A percentile compares a stretch with the other conserved stretches of the same genome.
Evolutionary conservation across 495 filamentous ascomycete species (phyloP).

Genomic region (Penicillium subrubescens): DNA sequence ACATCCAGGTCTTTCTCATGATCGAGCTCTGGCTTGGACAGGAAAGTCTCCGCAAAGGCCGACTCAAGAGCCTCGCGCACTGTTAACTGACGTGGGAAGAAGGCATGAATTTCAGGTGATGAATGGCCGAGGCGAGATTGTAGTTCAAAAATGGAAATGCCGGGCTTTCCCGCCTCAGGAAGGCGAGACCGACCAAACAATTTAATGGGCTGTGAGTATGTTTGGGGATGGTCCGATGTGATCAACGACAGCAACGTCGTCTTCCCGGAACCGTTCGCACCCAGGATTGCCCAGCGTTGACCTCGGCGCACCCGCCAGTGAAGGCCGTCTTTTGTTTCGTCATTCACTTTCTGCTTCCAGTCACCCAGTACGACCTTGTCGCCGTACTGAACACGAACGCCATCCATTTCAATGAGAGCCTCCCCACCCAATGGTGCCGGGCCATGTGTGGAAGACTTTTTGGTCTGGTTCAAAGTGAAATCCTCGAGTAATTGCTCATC

Average conservation of each 20-base stretch:
- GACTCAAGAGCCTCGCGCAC: slow-evolving; percentile 76
- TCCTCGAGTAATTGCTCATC: slow-evolving; percentile 37
- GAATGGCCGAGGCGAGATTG: slow-evolving; percentile 89
- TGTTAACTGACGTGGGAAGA: slow-evolving; percentile 81
- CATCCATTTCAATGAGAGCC: slow-evolving; percentile 80
- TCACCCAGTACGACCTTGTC: slow-evolving; percentile 72
- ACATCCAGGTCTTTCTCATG: slow-evolving; percentile 56
- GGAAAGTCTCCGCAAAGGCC: slow-evolving; percentile 88
- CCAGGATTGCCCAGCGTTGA: slow-evolving; percentile 88
- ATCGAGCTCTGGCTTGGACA: slow-evolving; percentile 64
- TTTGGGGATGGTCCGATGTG: slow-evolving; percentile 92
- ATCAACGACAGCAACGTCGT: slow-evolving; percentile 91
- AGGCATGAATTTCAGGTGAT: slow-evolving; percentile 88
- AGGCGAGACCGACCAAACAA: slow-evolving; percentile 82
- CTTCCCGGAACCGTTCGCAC: slow-evolving; percentile 81
- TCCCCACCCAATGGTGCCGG: slow-evolving; percentile 45
- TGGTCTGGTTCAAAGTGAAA: slow-evolving; percentile 15
- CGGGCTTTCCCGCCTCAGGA: slow-evolving; percentile 68
- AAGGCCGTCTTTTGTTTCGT: slow-evolving; percentile 57
- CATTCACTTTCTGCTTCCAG: slow-evolving; percentile 65
- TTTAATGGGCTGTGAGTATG: slow-evolving; percentile 84
- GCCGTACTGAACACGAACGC: slow-evolving; percentile 79
- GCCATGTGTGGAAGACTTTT: not conserved
- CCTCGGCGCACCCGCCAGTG: slow-evolving; percentile 83
- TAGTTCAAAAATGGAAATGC: slow-evolving; percentile 88